Base-by-base conservation (phyloP, 148 eudicot species). In the Limonium bicolor region DNA sequence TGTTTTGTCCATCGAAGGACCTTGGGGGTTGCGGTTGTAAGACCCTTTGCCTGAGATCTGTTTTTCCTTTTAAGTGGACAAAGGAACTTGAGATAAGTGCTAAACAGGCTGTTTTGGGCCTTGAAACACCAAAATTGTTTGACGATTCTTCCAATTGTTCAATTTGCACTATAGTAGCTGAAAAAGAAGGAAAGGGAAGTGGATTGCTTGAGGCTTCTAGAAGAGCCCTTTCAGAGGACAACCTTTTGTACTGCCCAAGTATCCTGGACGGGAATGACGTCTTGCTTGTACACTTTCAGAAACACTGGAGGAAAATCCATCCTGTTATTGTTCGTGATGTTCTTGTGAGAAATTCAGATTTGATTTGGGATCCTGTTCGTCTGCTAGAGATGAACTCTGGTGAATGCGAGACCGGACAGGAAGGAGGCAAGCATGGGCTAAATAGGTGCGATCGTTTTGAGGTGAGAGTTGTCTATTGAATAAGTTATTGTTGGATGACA, bases 281-380 rank as follows among this genome's bases (percentile, higher is more conserved):
- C 42, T 56, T 54, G 31, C 63, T 85, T 50, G 61, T 48, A 37
- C 95, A 84, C 60, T 90, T 90, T 58, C 95, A 73, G 71, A 68
- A 56, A 43, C 99, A 85, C 57, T 90, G 95, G 99, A 62, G 59
- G 36, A 73, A 58, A 43, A 87, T 85, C 55, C 95, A 90, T 38
- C 99, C 99, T 20, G 77, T 90, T 48, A 71, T 75, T 53, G 63
- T 90, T 54, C 82, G 74, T 39, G 58, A 63, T 56, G 72, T 78
- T 53, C 57, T 73, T 36, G 49, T 61, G 20, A 45, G 62, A 49
- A 51, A 40, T 19, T 51, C 67, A 32, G 36, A 60, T 50, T 51
- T 73, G 58, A 64, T 59, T 36, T 84, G 87, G 88, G 88, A 90
- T 51, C 99, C 99, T 16, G 51, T 76, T 38, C 41, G 33, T 50